These are phyloP conservation scores for Phytophthora rubi DNA, from an alignment of 352 stramenopile species.

Conservation along the genomic window DNA sequence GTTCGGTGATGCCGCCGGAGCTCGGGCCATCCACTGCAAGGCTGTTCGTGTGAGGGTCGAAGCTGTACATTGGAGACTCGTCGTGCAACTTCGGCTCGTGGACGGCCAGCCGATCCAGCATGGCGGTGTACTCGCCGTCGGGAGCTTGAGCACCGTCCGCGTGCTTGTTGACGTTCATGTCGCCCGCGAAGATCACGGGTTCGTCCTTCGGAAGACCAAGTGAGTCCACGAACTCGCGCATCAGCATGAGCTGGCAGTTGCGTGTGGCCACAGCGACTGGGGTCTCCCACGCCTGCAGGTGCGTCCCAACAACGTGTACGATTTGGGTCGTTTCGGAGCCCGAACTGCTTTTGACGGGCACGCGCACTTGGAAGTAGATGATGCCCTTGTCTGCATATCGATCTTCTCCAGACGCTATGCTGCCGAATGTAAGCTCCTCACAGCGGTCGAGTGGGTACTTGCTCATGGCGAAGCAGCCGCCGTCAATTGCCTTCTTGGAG, in stretches of 20 bases:
- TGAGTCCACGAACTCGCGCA: constrained; percentile 59
- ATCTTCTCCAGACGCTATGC: constrained; percentile 60
- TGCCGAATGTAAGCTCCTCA: constrained; percentile 68
- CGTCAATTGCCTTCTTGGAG: constrained; percentile 68
- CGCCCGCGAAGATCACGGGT: constrained; percentile 59
- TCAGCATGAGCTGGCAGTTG: constrained; percentile 46
- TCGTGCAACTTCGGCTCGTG: constrained; percentile 38
- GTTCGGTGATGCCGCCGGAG: constrained; percentile 60
- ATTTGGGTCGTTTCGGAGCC: constrained; percentile 29
- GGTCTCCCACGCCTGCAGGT: constrained; percentile 75
- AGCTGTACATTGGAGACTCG: constrained; percentile 57
- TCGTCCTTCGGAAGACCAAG: constrained; percentile 53
- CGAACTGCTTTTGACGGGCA: constrained; percentile 16
- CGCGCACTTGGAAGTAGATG: constrained; percentile 61
- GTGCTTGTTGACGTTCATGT: constrained; percentile 71
- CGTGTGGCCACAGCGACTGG: constrained; percentile 46
- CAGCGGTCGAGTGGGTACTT: constrained; percentile 61
- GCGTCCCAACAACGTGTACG: constrained; percentile 69
- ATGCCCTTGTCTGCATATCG: constrained; percentile 70
- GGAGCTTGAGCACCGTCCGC: constrained; percentile 22
- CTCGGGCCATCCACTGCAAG: constrained; percentile 66
- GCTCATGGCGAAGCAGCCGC: constrained; percentile 76
- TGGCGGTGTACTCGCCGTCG: constrained; percentile 49
- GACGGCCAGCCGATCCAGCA: constrained; percentile 53
- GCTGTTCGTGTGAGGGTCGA: constrained; percentile 65